Conservation (phyloP, 1,284 basidiomycete species). For the Boletus coffeatus region DNA sequence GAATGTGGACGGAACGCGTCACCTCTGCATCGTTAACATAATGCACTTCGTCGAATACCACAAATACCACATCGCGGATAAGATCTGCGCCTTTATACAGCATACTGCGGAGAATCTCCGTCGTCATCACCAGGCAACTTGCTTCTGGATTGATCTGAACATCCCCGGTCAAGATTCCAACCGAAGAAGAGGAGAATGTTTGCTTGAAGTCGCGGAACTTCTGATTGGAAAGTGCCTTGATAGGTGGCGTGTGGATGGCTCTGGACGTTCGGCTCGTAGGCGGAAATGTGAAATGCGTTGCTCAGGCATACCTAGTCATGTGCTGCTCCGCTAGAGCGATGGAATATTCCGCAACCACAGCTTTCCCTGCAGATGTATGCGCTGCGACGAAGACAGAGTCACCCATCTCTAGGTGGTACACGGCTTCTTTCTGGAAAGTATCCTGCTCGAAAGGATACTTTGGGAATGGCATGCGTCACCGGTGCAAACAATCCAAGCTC, state of each 20-base stretch:
- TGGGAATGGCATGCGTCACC: conserved; percentile 31
- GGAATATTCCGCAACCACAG: conserved; percentile 98
- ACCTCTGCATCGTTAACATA: conserved; percentile 99
- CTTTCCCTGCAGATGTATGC: conserved; percentile 99
- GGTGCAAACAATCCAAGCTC: background rate
- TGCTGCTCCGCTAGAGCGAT: conserved; percentile 96
- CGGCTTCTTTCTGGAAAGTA: conserved; percentile 95
- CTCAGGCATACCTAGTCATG: conserved; percentile 80
- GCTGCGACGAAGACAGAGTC: conserved; percentile 99
- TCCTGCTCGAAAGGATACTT: conserved; percentile 87
- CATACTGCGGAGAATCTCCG: conserved; percentile 99
- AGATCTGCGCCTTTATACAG: conserved; percentile 98
- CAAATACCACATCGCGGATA: conserved; percentile 98
- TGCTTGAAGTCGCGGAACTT: conserved; percentile 99
- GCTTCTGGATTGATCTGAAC: conserved; percentile 99
- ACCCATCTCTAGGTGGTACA: conserved; percentile 96
- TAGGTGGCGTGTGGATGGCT: conserved; percentile 98
- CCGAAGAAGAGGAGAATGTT: conserved; percentile 87
- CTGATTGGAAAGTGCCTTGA: conserved; percentile 98
- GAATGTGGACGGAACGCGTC: conserved; percentile 18
- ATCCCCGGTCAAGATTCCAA: conserved; percentile 98
- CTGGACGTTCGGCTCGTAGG: conserved; percentile 36
- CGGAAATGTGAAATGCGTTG: conserved; percentile 12
- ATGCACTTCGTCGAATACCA: conserved; percentile 99
- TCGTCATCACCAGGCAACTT: conserved; percentile 96